phyloP scores from a whole-genome alignment of 768 basidiomycete genomes.

The Boletus rubescentipes region DNA sequence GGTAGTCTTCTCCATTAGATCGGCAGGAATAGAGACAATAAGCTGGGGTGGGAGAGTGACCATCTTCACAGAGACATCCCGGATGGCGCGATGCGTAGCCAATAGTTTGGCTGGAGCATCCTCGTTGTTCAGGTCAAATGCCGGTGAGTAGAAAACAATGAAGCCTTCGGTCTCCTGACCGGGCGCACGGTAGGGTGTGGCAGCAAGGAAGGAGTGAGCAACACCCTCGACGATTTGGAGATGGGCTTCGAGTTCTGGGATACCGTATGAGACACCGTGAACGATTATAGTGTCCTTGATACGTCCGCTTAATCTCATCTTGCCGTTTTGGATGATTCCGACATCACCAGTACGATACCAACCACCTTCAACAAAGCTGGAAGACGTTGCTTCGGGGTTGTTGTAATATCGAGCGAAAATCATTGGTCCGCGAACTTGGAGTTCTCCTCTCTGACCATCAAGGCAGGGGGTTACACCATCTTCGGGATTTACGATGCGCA shows the following conservation, averaged over 20 bases:
- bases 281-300: conserved; percentile 46
- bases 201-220: conserved; percentile 35
- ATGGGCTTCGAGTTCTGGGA: conserved; percentile 39
- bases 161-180: conserved; percentile 44
- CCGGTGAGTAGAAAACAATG: conserved; percentile 40
- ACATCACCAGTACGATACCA: conserved; percentile 65
- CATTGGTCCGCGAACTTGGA: conserved; percentile 41
- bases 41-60: conserved; percentile 36
- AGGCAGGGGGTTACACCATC: conserved; percentile 28
- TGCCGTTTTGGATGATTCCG: conserved; percentile 36
- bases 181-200: conserved; percentile 38
- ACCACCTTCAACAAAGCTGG: conserved; percentile 46
- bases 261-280: conserved; percentile 43
- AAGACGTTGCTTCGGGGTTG: conserved; percentile 46
- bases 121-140: conserved; percentile 24
- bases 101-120: conserved; percentile 26
- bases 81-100: conserved; percentile 32
- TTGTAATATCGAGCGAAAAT: conserved; percentile 46
- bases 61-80: conserved; percentile 31
- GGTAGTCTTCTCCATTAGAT: conserved; percentile 41
- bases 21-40: conserved; percentile 38
- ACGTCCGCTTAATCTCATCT: conserved; percentile 39
- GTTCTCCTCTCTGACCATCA: conserved; percentile 36
- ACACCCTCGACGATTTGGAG: conserved; percentile 40
- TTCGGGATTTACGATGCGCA: conserved; percentile 36